Evolutionary conservation across 75 land plant species (phyloP).

Genomic region (Sequoia sempervirens): DNA sequence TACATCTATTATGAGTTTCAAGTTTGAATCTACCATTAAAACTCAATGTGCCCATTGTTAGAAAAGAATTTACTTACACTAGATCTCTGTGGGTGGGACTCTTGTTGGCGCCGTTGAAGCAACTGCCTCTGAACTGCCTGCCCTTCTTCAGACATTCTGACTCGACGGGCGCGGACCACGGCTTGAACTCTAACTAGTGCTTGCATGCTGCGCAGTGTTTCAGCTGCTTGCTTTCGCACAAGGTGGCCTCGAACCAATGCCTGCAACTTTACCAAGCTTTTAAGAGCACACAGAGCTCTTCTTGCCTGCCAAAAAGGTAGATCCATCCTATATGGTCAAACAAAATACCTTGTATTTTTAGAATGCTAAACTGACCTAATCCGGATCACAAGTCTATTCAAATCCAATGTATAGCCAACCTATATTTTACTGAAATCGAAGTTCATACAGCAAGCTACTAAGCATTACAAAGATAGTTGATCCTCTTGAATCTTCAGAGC

Average conservation of each 20-base stretch:
- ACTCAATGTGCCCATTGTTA: not conserved
- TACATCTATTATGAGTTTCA: not conserved
- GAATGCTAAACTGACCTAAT: not conserved
- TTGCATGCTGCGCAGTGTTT: slow-evolving; percentile 79
- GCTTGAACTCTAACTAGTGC: slow-evolving; percentile 76
- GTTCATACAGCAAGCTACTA: not conserved
- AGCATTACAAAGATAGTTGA: not conserved
- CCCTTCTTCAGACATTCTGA: slow-evolving; percentile 58
- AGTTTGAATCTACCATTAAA: not conserved
- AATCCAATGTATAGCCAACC: not conserved
- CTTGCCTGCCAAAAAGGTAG: slow-evolving; percentile 48
- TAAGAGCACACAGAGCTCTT: slow-evolving; percentile 66
- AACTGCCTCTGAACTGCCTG: slow-evolving; percentile 35
- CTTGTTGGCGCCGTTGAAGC: slow-evolving; percentile 26
- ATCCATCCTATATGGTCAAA: not conserved
- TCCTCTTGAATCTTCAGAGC: not conserved
- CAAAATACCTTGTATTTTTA: not conserved
- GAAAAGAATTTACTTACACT: not conserved
- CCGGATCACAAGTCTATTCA: not conserved
- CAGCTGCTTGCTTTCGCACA: slow-evolving; percentile 65
- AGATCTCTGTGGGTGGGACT: slow-evolving; percentile 1
- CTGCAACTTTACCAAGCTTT: slow-evolving; percentile 76
- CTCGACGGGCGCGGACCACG: slow-evolving; percentile 67
- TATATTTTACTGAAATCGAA: not conserved
- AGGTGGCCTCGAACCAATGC: slow-evolving; percentile 75